Percentiles rank a stretch among this genome's conserved stretches.
phyloP scores from a whole-genome alignment of 2,329 filamentous ascomycete genomes.

The Blumeriella jaapii region DNA sequence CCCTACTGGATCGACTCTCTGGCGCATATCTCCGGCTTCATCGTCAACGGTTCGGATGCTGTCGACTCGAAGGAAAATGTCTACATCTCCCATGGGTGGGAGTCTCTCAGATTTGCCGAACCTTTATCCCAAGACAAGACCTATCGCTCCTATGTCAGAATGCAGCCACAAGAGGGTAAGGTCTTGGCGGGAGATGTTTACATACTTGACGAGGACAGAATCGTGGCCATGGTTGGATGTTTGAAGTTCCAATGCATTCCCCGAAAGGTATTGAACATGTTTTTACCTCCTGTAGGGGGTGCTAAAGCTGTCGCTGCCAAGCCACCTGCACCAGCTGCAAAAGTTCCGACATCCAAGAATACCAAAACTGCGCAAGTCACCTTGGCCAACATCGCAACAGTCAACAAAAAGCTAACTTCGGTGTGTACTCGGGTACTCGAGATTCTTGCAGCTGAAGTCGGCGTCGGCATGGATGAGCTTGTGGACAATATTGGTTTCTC shows the following conservation, averaged over 20 bases:
- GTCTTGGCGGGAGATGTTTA: constrained; percentile 43
- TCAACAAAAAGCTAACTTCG: constrained; percentile 39
- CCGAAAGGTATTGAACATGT: constrained; percentile 37
- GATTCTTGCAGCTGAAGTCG: constrained; percentile 45
- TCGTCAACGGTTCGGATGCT: constrained; percentile 46
- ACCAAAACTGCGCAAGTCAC: constrained; percentile 31
- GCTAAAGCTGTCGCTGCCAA: constrained; percentile 29
- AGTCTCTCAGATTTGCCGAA: constrained; percentile 39
- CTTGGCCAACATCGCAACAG: constrained; percentile 34
- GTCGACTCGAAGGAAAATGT: constrained; percentile 43
- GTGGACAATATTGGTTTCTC: constrained; percentile 44
- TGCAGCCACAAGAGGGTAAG: constrained; percentile 40
- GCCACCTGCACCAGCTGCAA: constrained; percentile 24
- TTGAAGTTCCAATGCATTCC: constrained; percentile 29
- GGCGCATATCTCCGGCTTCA: constrained; percentile 48
- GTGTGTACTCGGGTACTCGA: constrained; percentile 37
- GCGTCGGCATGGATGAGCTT: constrained; percentile 42
- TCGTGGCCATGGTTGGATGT: constrained; percentile 21
- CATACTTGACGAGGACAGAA: constrained; percentile 34
- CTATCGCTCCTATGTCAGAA: constrained; percentile 46
- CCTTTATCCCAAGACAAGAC: constrained; percentile 34
- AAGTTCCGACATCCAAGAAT: constrained; percentile 27
- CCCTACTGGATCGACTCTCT: constrained; percentile 49
- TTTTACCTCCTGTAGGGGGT: constrained; percentile 48
- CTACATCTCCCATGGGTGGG: constrained; percentile 50